Percentiles rank a stretch among this genome's conserved stretches.
phyloP scores from a whole-genome alignment of 805 yeast genomes.

The Lipomyces chichibuensis region DNA sequence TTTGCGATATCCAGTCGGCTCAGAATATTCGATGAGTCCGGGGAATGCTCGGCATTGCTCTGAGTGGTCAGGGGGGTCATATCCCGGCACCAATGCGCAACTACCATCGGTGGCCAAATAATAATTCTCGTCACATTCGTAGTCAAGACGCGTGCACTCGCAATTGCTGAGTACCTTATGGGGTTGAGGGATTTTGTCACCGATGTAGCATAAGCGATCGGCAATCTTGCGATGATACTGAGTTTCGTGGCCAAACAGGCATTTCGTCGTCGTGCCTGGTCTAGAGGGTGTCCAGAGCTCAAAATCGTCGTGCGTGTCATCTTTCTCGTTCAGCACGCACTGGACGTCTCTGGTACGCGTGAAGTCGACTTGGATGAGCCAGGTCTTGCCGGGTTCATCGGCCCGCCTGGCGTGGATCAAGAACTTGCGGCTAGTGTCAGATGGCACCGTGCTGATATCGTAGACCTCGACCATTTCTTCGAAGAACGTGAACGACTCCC shows the following conservation, averaged over 20 bases:
- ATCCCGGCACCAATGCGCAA: slow-evolving; percentile 80
- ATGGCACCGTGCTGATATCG: slow-evolving; percentile 87
- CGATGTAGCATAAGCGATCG: slow-evolving; percentile 65
- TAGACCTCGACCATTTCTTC: slow-evolving; percentile 57
- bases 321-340: slow-evolving; percentile 55
- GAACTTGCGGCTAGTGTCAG: slow-evolving; percentile 84
- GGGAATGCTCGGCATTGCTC: slow-evolving; percentile 60
- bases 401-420: slow-evolving; percentile 57
- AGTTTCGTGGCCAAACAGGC: slow-evolving; percentile 73
- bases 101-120: slow-evolving; percentile 73
- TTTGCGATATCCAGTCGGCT: slow-evolving; percentile 90
- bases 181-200: slow-evolving; percentile 62
- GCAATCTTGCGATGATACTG: slow-evolving; percentile 61
- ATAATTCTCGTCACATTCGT: slow-evolving; percentile 91
- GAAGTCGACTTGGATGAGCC: slow-evolving; percentile 62
- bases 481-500: slow-evolving; percentile 69
- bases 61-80: slow-evolving; percentile 64
- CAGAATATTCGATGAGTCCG: slow-evolving; percentile 68
- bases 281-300: slow-evolving; percentile 65
- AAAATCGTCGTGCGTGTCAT: slow-evolving; percentile 58
- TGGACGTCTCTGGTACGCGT: slow-evolving; percentile 54
- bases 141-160: slow-evolving; percentile 82
- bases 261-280: slow-evolving; percentile 51
- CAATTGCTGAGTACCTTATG: slow-evolving; percentile 64
- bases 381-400: slow-evolving; percentile 51